These are phyloP conservation scores for Komagataella populi DNA, from an alignment of 805 yeast species.

Conservation along the genomic window DNA sequence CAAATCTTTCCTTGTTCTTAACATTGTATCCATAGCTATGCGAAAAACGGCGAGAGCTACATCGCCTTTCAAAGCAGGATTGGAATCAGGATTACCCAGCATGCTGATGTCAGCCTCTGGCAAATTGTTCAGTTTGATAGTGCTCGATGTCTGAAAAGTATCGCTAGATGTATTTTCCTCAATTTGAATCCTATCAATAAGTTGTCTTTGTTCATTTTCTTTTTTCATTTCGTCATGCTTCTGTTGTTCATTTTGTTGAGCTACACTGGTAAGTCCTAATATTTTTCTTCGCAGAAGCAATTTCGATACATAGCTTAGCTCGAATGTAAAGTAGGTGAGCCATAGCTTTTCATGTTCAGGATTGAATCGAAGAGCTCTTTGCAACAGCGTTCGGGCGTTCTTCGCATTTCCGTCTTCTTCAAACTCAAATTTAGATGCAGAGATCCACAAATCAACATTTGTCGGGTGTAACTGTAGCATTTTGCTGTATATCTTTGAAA, in stretches of 20 bases:
- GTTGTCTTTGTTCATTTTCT: constrained; percentile 11
- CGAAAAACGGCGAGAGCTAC: constrained; percentile 60
- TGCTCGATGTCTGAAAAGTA: not conserved
- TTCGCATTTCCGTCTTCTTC: constrained; percentile 80
- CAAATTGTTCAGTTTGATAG: constrained; percentile 41
- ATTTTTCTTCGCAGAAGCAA: constrained; percentile 73
- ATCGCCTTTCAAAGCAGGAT: constrained; percentile 68
- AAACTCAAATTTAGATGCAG: constrained; percentile 89
- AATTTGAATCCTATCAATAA: constrained; percentile 10
- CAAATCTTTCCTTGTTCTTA: constrained; percentile 15
- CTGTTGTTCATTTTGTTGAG: constrained; percentile 43
- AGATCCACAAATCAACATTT: constrained; percentile 81
- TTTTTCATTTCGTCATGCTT: constrained; percentile 14
- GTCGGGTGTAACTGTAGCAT: constrained; percentile 83
- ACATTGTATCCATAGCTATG: constrained; percentile 39
- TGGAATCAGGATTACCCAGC: constrained; percentile 75
- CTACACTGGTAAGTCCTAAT: constrained; percentile 63
- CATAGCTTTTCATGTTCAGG: constrained; percentile 61
- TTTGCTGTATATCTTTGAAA: constrained; percentile 64
- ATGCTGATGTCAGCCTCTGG: constrained; percentile 83
- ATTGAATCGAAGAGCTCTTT: constrained; percentile 75
- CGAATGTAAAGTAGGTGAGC: constrained; percentile 80
- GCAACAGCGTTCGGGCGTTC: constrained; percentile 79
- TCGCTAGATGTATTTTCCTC: constrained; percentile 20
- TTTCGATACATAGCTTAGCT: constrained; percentile 73